Percentiles rank a stretch among this genome's conserved stretches.
Conservation (phyloP, 2,329 filamentous ascomycete species). For the Myriosclerotinia curreyana region DNA sequence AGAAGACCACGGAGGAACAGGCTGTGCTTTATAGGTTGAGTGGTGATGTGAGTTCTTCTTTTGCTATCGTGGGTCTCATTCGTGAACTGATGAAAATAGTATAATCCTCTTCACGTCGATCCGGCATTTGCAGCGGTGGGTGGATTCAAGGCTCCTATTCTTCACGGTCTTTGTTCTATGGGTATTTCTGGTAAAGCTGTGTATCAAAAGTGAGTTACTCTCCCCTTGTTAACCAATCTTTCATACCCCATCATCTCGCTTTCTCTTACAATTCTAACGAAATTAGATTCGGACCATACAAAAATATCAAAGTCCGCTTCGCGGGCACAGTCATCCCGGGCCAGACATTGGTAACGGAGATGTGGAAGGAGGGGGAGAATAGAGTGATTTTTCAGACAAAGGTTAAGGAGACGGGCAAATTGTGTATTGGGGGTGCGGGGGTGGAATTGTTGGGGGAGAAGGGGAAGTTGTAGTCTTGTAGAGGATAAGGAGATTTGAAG, state of each 20-base stretch:
- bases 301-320: constrained; percentile 91
- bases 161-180: constrained; percentile 96
- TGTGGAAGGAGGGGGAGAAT: constrained; percentile 83
- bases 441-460: constrained; percentile 58
- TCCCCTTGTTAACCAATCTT: not conserved
- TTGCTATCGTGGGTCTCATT: too few species aligned
- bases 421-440: constrained; percentile 77
- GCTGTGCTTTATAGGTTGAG: constrained; percentile 90
- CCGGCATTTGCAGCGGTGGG: constrained; percentile 91
- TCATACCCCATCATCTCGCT: not conserved
- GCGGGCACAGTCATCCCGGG: constrained; percentile 81
- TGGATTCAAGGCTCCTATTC: constrained; percentile 89
- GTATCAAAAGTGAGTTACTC: constrained; percentile 59
- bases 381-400: constrained; percentile 81
- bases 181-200: constrained; percentile 90
- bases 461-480: constrained; percentile 17
- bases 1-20: constrained; percentile 84
- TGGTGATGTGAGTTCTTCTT: constrained; percentile 70
- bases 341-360: constrained; percentile 87
- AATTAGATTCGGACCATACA: constrained; percentile 62
- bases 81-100: not conserved
- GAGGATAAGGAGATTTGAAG: not conserved
- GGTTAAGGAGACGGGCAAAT: constrained; percentile 90
- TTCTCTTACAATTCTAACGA: not conserved
- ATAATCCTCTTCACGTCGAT: constrained; percentile 82